Evolutionary conservation across 176 grass and related monocot genomes (phyloP).

Genomic region (Eragrostis curvula): DNA sequence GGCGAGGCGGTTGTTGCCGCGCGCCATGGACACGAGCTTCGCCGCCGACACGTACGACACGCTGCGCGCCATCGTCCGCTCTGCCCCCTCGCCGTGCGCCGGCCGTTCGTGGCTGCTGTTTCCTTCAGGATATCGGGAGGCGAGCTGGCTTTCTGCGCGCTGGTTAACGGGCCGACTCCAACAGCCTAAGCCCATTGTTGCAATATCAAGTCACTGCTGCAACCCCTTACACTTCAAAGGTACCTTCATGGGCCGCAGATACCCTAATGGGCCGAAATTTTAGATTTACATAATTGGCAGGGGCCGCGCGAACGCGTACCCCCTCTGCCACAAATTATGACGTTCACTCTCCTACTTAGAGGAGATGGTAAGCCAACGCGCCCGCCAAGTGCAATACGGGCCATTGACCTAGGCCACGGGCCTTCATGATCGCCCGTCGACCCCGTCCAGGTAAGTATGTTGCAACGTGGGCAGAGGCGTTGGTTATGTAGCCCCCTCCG

Average conservation of each 20-base stretch:
- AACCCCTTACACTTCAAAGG: too few species aligned
- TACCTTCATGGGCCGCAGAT: too few species aligned
- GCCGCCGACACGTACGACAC: slow-evolving; percentile 69
- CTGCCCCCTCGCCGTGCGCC: neutral
- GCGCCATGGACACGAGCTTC: slow-evolving; percentile 70
- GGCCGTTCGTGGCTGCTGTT: too few species aligned
- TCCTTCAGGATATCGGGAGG: neutral
- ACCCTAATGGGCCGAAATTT: neutral
- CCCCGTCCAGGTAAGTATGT: slow-evolving; percentile 53
- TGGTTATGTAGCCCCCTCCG: neutral
- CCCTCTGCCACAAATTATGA: slow-evolving; percentile 74
- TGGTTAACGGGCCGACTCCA: too few species aligned
- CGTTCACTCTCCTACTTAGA: slow-evolving; percentile 53
- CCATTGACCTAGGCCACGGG: slow-evolving; percentile 48
- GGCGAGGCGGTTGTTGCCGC: slow-evolving; percentile 54
- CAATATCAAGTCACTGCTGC: too few species aligned
- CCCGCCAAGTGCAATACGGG: slow-evolving; percentile 39
- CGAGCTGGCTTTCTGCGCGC: neutral
- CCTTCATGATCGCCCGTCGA: slow-evolving; percentile 23
- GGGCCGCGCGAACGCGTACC: slow-evolving; percentile 80
- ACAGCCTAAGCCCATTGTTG: too few species aligned
- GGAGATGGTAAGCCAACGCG: slow-evolving; percentile 49
- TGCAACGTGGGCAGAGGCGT: neutral
- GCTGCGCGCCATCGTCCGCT: slow-evolving; percentile 57
- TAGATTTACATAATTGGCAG: neutral